Conservation (phyloP, 805 yeast species). For the Huiozyma naganishii region DNA sequence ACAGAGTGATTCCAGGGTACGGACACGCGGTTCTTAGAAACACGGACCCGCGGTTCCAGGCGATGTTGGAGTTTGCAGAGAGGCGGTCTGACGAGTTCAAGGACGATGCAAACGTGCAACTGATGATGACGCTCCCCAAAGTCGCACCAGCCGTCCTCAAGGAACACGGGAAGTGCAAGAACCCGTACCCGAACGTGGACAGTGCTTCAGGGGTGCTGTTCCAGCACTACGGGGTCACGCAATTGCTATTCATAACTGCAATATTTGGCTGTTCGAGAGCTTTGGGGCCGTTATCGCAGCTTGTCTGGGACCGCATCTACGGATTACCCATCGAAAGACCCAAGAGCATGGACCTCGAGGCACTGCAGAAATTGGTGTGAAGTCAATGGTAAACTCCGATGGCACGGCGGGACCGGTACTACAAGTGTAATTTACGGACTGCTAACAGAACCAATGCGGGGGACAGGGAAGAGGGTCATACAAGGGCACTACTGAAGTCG, state of each 20-base stretch:
- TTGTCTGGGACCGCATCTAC: constrained; percentile 66
- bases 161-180: constrained; percentile 75
- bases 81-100: constrained; percentile 43
- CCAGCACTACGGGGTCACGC: constrained; percentile 69
- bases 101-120: constrained; percentile 51
- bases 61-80: constrained; percentile 59
- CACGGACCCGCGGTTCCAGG: constrained; percentile 74
- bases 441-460: not conserved
- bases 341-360: constrained; percentile 31
- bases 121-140: constrained; percentile 54
- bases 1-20: constrained; percentile 79
- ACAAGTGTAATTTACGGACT: no score
- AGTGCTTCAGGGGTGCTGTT: constrained; percentile 69
- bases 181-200: constrained; percentile 81
- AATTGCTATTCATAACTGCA: constrained; percentile 67
- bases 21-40: constrained; percentile 80
- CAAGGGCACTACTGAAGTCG: no score
- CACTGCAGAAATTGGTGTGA: constrained; percentile 7
- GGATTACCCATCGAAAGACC: constrained; percentile 81
- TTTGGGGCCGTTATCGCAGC: constrained; percentile 67
- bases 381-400: not conserved
- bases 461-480: not conserved
- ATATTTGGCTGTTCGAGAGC: constrained; percentile 77
- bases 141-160: constrained; percentile 68
- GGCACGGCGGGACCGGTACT: no score